Evolutionary conservation across 139 green algal species (phyloP).

Genomic region (Edaphochlamys debaryana): DNA sequence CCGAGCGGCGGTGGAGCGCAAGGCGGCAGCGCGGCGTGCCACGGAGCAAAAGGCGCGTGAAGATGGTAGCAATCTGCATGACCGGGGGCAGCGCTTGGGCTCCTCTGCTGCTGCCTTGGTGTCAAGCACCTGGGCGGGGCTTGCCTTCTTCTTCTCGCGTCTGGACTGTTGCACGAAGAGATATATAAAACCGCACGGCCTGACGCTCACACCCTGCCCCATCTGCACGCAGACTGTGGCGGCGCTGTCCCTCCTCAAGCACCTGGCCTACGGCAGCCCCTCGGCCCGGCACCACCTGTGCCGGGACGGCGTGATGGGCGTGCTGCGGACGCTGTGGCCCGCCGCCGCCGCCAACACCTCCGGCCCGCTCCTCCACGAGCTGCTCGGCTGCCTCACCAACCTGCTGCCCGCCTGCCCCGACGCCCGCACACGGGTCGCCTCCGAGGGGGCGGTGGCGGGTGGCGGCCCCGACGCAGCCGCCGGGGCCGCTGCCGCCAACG

Average conservation of each 20-base stretch:
- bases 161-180: too few species aligned
- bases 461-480: neutral
- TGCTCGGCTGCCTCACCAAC: slow-evolving; percentile 59
- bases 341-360: slow-evolving; percentile 20
- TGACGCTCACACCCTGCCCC: too few species aligned
- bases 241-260: slow-evolving; percentile 56
- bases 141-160: too few species aligned
- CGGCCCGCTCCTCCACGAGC: slow-evolving; percentile 60
- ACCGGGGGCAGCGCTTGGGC: too few species aligned
- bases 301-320: slow-evolving; percentile 35
- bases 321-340: slow-evolving; percentile 46
- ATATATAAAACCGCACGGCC: too few species aligned
- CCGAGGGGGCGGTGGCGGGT: neutral
- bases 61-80: neutral
- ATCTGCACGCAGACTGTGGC: too few species aligned
- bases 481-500: neutral
- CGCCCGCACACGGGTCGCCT: slow-evolving; percentile 41
- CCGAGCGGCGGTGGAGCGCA: too few species aligned
- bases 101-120: too few species aligned
- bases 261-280: slow-evolving; percentile 44
- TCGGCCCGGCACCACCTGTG: slow-evolving; percentile 36
- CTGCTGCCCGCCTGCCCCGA: slow-evolving; percentile 48
- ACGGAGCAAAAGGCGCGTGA: slow-evolving; percentile 11
- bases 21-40: slow-evolving; percentile 9
- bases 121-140: too few species aligned